Base-by-base conservation (phyloP, 345 rosid species). In the Cardamine resedifolia region DNA sequence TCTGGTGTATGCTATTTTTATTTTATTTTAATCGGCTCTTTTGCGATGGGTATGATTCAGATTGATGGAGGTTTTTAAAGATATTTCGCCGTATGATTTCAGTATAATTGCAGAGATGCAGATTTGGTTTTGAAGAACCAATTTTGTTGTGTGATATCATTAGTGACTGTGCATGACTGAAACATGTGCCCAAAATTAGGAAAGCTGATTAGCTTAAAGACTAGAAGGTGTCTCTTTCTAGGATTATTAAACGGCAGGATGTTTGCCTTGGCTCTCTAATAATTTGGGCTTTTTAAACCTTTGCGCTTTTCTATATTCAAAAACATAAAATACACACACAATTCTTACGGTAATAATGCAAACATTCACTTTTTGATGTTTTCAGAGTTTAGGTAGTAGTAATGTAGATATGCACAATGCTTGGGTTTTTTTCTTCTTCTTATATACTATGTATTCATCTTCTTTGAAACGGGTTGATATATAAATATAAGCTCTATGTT, bases 111-210 rank as follows among this genome's bases (percentile, higher is more conserved):
- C 18, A 2, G 16, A 19, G 39, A 44, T 65, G 3, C 20, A 64
- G 15, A 4, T 28, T 30, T 63, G 23, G 56, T 53, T 24, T 52
- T 21, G 9, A 20, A 19, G 19, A 50, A 60, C 10, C 12, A 11
- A 4, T 41, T 45, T 64, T 44, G 45, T 5, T 38, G n/a, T 55
- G 48, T 48, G 50, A 34, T 30, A 3, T 28, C 30, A 58, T 65
- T 53, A 48, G 51, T 36, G 24, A 58, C 55, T 30, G 48, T 75
- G 70, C 65, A 68, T 55, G 79, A 53, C 58, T 61, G 52, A 69
- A 18, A 68, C 58, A 70, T 68, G 68, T 66, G 9, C 12, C 69
- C 6, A 20, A 51, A 33, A 30, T 61, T 44, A 43, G 51, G 23
- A 34, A 60, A 51, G 64, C 14, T 48, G 41, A 23, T 45, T 8